A percentile compares a stretch with the other conserved stretches of the same genome.
Evolutionary conservation across 2,329 filamentous ascomycete species (phyloP).

Genomic region (Aspergillus bombycis): DNA sequence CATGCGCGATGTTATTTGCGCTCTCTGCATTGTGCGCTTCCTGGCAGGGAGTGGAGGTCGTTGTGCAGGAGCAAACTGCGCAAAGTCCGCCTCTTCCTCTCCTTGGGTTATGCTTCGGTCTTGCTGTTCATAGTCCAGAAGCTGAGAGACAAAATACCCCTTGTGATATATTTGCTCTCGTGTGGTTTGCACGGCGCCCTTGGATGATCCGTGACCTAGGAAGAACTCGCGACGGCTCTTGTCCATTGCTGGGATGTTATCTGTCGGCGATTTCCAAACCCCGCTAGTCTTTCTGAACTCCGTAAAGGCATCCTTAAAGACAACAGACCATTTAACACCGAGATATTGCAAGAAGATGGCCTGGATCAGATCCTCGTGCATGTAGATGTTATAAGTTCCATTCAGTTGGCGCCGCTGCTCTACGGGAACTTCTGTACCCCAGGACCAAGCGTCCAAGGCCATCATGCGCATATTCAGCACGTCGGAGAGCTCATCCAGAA

Average conservation of each 20-base stretch:
- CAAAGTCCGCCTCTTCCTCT: slow-evolving; percentile 12
- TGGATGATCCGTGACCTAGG: neutral
- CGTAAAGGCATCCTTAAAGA: slow-evolving; percentile 9
- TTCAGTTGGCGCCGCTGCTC: slow-evolving; percentile 18
- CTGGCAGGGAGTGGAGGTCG: too few relatives aligned
- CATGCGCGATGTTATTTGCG: too few relatives aligned
- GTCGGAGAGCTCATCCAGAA: slow-evolving; percentile 14
- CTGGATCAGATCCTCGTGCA: slow-evolving; percentile 21
- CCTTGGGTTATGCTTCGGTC: slow-evolving; percentile 6
- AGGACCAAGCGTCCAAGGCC: slow-evolving; percentile 14
- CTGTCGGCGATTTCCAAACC: slow-evolving; percentile 12
- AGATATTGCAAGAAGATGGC: slow-evolving; percentile 19
- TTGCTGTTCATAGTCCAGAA: slow-evolving; percentile 8
- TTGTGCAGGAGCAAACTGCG: neutral
- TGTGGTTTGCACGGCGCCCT: slow-evolving; percentile 2
- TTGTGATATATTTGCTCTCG: slow-evolving; percentile 9
- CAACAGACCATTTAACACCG: slow-evolving; percentile 15
- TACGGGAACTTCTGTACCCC: slow-evolving; percentile 11
- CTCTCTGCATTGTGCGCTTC: neutral
- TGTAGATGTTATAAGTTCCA: slow-evolving; percentile 14
- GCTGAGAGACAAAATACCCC: slow-evolving; percentile 19
- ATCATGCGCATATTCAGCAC: slow-evolving; percentile 18
- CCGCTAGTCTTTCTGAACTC: slow-evolving; percentile 4
- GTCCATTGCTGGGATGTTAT: slow-evolving; percentile 8
- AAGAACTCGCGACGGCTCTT: slow-evolving; percentile 18